Conservation (phyloP, 257 asterid genomes). For the Echium plantagineum region DNA sequence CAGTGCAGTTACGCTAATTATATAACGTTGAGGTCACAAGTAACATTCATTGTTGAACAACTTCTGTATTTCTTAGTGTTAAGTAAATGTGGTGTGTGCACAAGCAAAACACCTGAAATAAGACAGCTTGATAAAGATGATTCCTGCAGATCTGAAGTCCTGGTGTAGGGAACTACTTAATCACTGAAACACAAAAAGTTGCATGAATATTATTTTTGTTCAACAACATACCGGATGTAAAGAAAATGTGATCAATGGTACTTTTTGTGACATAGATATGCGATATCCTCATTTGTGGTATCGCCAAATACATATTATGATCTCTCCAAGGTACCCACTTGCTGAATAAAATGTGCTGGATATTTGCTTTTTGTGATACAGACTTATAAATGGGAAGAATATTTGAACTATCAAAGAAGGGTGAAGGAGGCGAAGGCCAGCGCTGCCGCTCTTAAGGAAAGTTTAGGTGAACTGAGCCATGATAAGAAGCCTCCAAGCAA, state of each 20-base stretch:
- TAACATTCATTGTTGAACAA: no score
- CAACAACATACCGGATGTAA: neutral
- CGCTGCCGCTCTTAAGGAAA: constrained; percentile 67
- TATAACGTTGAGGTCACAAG: no score
- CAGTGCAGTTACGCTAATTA: no score
- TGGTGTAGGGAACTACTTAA: no score
- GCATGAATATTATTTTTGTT: neutral
- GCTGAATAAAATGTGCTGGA: neutral
- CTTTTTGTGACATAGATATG: neutral
- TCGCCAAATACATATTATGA: neutral
- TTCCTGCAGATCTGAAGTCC: no score
- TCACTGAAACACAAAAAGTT: neutral
- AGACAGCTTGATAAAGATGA: no score
- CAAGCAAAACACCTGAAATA: no score
- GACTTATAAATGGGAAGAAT: constrained; percentile 90
- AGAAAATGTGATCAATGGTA: no score
- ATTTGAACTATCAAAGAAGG: constrained; percentile 73
- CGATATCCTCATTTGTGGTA: neutral
- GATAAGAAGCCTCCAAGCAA: constrained; percentile 56
- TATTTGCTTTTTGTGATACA: constrained; percentile 19
- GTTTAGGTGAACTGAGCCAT: constrained; percentile 48
- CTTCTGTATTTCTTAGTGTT: no score
- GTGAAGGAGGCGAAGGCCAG: constrained; percentile 77
- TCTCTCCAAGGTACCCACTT: neutral
- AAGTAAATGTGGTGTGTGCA: no score